A percentile compares a stretch with the other conserved stretches of the same genome.
Conservation (phyloP, 2,329 filamentous ascomycete species). For the Aplosporella prunicola region DNA sequence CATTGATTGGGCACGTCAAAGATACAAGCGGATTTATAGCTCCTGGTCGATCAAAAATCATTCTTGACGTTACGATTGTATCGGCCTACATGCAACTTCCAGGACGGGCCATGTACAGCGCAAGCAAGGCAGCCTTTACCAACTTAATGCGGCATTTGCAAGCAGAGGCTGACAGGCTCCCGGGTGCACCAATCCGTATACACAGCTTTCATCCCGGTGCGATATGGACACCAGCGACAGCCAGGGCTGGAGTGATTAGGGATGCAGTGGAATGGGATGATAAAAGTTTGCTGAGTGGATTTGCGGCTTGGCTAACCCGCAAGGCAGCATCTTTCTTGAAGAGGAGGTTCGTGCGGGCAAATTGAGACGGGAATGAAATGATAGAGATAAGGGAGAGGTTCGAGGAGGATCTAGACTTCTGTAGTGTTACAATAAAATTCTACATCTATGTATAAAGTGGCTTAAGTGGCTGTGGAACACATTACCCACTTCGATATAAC, state of each 20-base stretch:
- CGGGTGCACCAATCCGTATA: neutral
- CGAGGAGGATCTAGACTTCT: neutral
- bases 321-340: neutral
- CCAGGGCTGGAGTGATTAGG: neutral
- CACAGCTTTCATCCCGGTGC: constrained; percentile 2
- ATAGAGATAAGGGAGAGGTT: neutral
- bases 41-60: neutral
- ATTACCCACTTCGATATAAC: too few relatives aligned
- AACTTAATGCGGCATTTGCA: constrained; percentile 10
- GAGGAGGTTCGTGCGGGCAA: neutral
- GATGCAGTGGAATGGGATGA: neutral
- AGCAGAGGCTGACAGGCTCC: neutral
- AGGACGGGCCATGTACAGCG: constrained; percentile 7
- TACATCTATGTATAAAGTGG: too few relatives aligned
- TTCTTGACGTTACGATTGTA: constrained; percentile 5
- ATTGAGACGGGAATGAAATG: neutral
- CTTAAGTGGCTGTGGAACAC: too few relatives aligned
- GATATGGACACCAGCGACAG: neutral
- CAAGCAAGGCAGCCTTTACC: constrained; percentile 10
- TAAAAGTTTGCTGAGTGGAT: neutral
- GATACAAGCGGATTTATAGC: neutral
- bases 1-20: neutral
- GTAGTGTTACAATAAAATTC: neutral
- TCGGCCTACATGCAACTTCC: constrained; percentile 3
- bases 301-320: neutral